Conservation (phyloP, 2,329 filamentous ascomycete genomes). For the Fusarium sp. region DNA sequence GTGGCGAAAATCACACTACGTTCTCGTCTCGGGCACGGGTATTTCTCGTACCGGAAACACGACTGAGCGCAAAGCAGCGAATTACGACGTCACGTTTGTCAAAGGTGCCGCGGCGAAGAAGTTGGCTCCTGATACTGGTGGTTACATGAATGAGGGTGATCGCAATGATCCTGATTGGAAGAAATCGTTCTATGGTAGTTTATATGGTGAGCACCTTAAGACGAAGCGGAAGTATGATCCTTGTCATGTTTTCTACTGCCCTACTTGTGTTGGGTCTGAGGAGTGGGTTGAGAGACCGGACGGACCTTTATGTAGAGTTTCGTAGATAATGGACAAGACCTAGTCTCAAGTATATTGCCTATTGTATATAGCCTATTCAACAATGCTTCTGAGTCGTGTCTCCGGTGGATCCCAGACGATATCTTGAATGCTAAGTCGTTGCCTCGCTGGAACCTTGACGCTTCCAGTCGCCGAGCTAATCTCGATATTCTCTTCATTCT, state of each 20-base stretch:
- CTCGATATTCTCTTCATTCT: not conserved
- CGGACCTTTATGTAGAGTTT: slow-evolving; percentile 14
- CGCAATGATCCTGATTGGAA: slow-evolving; percentile 27
- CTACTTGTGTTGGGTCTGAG: slow-evolving; percentile 30
- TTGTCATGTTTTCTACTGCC: slow-evolving; percentile 24
- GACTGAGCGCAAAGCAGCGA: slow-evolving; percentile 7
- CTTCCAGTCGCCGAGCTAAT: not conserved
- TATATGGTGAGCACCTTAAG: slow-evolving; percentile 6
- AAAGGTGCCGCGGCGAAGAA: slow-evolving; percentile 27
- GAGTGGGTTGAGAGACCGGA: slow-evolving; percentile 10
- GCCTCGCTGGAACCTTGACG: not conserved
- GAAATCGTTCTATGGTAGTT: slow-evolving; percentile 4
- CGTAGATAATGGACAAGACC: not conserved
- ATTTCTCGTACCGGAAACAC: not conserved
- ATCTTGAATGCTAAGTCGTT: not conserved
- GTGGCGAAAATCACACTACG: slow-evolving; percentile 24
- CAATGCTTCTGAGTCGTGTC: not conserved
- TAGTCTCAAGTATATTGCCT: not conserved
- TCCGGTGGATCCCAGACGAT: slow-evolving; percentile 15
- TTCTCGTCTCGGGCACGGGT: not conserved
- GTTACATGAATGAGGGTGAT: slow-evolving; percentile 29
- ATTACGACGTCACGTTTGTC: slow-evolving; percentile 7
- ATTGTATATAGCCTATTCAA: not conserved
- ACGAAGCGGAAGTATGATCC: slow-evolving; percentile 30
- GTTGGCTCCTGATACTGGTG: slow-evolving; percentile 20